Evolutionary conservation across 192 early-diverging fungal genomes (phyloP).

Genomic region (Coemansia sp.): DNA sequence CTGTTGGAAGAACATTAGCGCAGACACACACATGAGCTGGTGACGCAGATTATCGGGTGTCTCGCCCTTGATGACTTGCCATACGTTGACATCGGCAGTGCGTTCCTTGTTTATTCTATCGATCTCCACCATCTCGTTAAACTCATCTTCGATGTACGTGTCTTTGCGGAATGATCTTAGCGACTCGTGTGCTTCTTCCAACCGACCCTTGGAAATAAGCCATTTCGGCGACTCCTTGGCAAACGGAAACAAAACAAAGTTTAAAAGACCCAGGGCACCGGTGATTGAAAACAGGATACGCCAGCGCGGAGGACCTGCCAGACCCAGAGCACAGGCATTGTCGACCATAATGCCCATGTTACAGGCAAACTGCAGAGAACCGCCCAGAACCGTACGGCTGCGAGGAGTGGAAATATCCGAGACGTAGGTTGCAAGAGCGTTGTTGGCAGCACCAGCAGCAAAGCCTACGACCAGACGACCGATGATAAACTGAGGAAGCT

Average conservation of each 20-base stretch:
- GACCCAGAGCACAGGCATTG: slow-evolving; percentile 62
- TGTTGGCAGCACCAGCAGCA: slow-evolving; percentile 65
- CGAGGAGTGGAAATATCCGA: slow-evolving; percentile 74
- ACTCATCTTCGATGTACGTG: slow-evolving; percentile 61
- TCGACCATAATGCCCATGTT: slow-evolving; percentile 77
- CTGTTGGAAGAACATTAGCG: slow-evolving; percentile 76
- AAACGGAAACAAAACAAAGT: slow-evolving; percentile 61
- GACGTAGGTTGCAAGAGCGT: slow-evolving; percentile 68
- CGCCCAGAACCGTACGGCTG: slow-evolving; percentile 69
- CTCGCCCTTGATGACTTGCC: slow-evolving; percentile 55
- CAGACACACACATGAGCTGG: slow-evolving; percentile 63
- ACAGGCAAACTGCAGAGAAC: slow-evolving; percentile 70
- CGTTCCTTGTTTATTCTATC: slow-evolving; percentile 43
- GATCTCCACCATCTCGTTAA: slow-evolving; percentile 61
- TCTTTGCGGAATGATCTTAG: slow-evolving; percentile 58
- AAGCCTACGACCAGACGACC: slow-evolving; percentile 74
- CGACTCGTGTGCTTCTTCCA: slow-evolving; percentile 58
- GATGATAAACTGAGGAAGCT: slow-evolving; percentile 65
- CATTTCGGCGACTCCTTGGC: slow-evolving; percentile 78
- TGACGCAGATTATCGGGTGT: slow-evolving; percentile 58
- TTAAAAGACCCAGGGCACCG: slow-evolving; percentile 58
- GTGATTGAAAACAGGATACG: slow-evolving; percentile 67
- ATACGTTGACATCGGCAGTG: slow-evolving; percentile 46
- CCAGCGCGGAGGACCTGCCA: slow-evolving; percentile 67
- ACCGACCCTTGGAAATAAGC: slow-evolving; percentile 62